Base-by-base conservation (phyloP, 1,139 yeast species). In the Yamadazyma dendronema region DNA sequence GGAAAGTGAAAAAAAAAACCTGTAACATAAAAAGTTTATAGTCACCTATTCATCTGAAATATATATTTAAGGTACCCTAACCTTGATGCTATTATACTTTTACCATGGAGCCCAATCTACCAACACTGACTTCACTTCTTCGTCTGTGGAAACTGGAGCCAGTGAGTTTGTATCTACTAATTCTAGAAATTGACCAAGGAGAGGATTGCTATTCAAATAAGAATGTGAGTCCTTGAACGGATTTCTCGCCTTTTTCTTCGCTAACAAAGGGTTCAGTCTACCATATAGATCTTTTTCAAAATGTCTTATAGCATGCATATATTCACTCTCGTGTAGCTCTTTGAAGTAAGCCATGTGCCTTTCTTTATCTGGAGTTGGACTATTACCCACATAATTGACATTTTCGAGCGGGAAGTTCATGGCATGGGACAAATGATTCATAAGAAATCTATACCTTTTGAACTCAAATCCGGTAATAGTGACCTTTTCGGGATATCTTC, bases 401-500 rank as follows among this genome's bases (percentile, higher is more conserved):
- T 49, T 52, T 0, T 49, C 49, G 1, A 38, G 32, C 0, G 76
- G 70, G 41, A 62, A 69, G 4, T 54, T 53, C 35, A 82, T 50
- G 0, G 82, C 81, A 19, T 58, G 53, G 4, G 41, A 34, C 29
- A 84, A 66, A 59, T 87, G 96, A 28, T 68, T 57, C 0, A 72
- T 52, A 10, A 74, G 38, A 50, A 85, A 86, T 36, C 96, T 62
- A 13, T 57, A 53, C 36, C 77, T 59, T 51, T 87, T 87, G 59
- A 87, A 87, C 35, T 79, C 88, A 54, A 84, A 84, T 3, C 95
- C 95, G 5, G 81, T 74, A 4, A 87, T 68, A 0, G 79, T 74
- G 3, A 85, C 63, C 2, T 48, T 49, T 1, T 52, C 37, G 0
- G 95, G 95, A 45, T 74, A 81, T 2, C 12, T 28, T 0, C 66